Conservation (phyloP, 257 asterid genomes). For the Przewalskia tangutica region DNA sequence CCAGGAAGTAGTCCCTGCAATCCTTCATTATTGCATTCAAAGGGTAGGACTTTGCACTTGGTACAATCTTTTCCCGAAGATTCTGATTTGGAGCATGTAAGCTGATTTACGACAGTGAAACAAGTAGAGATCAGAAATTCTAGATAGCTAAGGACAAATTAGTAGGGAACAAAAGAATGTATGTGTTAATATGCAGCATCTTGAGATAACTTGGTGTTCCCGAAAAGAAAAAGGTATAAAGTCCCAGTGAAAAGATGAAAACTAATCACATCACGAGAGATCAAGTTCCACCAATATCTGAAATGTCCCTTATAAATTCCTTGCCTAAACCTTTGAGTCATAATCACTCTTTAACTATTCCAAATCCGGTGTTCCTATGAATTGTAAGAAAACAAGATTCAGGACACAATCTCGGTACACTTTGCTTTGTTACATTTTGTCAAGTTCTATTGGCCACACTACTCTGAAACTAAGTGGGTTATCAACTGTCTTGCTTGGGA, state of each 20-base stretch:
- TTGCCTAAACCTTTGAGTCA: background rate
- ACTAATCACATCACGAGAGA: background rate
- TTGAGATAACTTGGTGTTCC: background rate
- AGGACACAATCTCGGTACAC: background rate
- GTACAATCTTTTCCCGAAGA: constrained; percentile 77
- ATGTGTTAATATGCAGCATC: background rate
- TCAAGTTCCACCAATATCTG: background rate
- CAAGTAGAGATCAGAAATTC: constrained; percentile 3
- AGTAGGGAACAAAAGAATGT: background rate
- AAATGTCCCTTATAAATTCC: background rate
- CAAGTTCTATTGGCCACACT: background rate
- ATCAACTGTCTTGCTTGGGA: background rate
- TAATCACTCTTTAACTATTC: background rate
- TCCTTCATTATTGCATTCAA: constrained; percentile 89
- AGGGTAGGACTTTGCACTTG: constrained; percentile 88
- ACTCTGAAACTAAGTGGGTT: background rate
- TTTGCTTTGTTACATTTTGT: background rate
- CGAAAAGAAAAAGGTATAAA: background rate
- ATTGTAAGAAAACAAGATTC: background rate
- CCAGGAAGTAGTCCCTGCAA: constrained; percentile 76
- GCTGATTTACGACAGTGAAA: constrained; percentile 30
- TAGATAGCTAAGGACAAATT: background rate
- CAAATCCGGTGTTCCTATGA: background rate
- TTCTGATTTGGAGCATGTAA: constrained; percentile 91
- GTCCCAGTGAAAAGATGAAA: background rate